Conservation (phyloP, 2,329 filamentous ascomycete genomes). For the Beauveria asiatica region DNA sequence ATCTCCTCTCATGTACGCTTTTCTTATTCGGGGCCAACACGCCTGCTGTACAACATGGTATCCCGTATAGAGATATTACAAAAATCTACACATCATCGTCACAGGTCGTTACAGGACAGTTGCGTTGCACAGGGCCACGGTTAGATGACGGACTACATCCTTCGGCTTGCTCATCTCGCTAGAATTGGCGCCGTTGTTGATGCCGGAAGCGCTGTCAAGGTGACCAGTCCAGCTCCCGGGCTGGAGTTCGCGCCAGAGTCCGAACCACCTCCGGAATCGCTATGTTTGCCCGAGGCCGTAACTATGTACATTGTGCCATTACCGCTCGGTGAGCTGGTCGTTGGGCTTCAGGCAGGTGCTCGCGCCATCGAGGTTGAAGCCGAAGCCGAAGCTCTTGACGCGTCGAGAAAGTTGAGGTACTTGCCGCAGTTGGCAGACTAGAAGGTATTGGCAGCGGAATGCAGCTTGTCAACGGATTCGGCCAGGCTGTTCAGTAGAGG, state of each 20-base stretch:
- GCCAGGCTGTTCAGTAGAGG: too few relatives aligned
- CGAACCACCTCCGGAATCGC: not conserved
- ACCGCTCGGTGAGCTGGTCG: conserved; percentile 18
- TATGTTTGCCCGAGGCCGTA: conserved; percentile 19
- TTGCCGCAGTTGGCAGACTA: conserved; percentile 12
- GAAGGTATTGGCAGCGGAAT: conserved; percentile 12
- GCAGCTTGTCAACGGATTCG: conserved; percentile 8
- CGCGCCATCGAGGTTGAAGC: conserved; percentile 17
- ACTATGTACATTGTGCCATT: conserved; percentile 25
- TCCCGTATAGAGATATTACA: not conserved
- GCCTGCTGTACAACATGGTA: not conserved
- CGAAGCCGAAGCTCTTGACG: conserved; percentile 16
- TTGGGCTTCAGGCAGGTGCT: conserved; percentile 17
- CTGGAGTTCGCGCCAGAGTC: not conserved
- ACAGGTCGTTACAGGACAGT: not conserved
- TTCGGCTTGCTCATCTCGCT: not conserved
- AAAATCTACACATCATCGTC: not conserved
- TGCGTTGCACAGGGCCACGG: not conserved
- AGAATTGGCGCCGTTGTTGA: not conserved
- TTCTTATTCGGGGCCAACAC: not conserved
- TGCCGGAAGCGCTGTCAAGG: not conserved
- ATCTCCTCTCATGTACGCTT: not conserved
- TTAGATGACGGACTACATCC: not conserved
- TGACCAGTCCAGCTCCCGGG: too few relatives aligned
- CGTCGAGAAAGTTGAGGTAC: conserved; percentile 18